Evolutionary conservation across 768 basidiomycete genomes (phyloP), one percentile per base, ranked within the genome.

Genomic region (Kwoniella europaea): DNA sequence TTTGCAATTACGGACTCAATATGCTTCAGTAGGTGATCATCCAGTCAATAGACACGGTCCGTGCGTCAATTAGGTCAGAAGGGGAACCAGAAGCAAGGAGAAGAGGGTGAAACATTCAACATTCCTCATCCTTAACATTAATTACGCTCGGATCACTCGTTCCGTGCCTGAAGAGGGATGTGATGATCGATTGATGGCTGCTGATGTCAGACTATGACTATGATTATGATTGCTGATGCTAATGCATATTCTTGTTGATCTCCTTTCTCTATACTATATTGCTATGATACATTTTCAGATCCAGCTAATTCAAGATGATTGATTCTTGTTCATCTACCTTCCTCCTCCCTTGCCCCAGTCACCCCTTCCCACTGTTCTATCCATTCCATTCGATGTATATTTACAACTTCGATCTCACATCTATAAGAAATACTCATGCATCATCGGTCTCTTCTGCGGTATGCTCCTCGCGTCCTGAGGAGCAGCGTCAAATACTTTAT

Each of bases 401-500:
- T 55, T 55, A 55, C 54, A 24, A 20, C 54, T 55, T 18, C 18
- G 4, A 27, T 59, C 35, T 59, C 12, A 42, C n/a, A 29, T 29
- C 63, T 58, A 80, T 43, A 80, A 57, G 74, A 80, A 84, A 67
- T 84, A 84, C 69, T 84, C 83, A 68, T 82, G 81, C 74, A 84
- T 76, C 63, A 77, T 65, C 27, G 83, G 83, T 61, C 83, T 71
- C 74, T 84, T 84, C 58, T 82, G 80, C 46, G 83, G 83, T 73
- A 84, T 83, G 15, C 78, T 78, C 58, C 79, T 76, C 1, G 80
- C 82, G 59, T 84, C 83, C 43, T 80, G 87, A 1, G 93, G 89
- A 6, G 96, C 96, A 78, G 93, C 92, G 53, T 89, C 87, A 84
- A 99, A 98, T 12, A 79, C 74, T 80, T 95, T 96, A 85, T 98